Percentiles rank a stretch among this genome's conserved stretches.
Conservation (phyloP, 2,329 filamentous ascomycete genomes). For the Coccinonectria pachysandricola region DNA sequence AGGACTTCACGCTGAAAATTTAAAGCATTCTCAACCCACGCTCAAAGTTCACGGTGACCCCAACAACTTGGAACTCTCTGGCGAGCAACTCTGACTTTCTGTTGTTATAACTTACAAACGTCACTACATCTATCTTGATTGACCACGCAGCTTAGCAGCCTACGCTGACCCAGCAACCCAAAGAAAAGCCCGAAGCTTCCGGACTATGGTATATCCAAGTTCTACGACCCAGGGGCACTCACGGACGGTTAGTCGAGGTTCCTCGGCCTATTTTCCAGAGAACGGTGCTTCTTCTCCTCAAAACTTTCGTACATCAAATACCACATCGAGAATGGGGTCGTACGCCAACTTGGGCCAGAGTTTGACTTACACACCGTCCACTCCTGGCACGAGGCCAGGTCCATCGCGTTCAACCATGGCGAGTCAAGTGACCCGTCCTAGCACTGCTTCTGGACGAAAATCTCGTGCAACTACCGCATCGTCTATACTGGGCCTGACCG, state of each 20-base stretch:
- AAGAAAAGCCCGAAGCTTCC: too few species aligned
- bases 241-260: conserved; percentile 6
- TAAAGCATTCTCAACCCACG: too few species aligned
- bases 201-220: too few species aligned
- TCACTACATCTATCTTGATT: too few species aligned
- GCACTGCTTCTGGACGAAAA: conserved; percentile 34
- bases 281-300: conserved; percentile 1
- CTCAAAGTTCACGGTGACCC: too few species aligned
- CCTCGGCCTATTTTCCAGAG: conserved; percentile 16
- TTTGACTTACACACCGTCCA: conserved; percentile 7
- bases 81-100: too few species aligned
- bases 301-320: conserved; percentile 1
- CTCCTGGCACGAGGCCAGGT: conserved; percentile 8
- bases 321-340: neutral
- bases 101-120: too few species aligned
- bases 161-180: too few species aligned
- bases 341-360: conserved; percentile 4
- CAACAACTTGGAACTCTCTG: too few species aligned
- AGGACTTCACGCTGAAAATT: too few species aligned
- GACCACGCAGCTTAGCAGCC: too few species aligned
- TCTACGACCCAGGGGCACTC: too few species aligned
- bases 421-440: conserved; percentile 19
- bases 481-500: conserved; percentile 33
- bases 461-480: conserved; percentile 30
- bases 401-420: conserved; percentile 13